Percentiles rank a stretch among this genome's conserved stretches.
Conservation (phyloP, 2,329 filamentous ascomycete species). For the Fusarium stilboides region DNA sequence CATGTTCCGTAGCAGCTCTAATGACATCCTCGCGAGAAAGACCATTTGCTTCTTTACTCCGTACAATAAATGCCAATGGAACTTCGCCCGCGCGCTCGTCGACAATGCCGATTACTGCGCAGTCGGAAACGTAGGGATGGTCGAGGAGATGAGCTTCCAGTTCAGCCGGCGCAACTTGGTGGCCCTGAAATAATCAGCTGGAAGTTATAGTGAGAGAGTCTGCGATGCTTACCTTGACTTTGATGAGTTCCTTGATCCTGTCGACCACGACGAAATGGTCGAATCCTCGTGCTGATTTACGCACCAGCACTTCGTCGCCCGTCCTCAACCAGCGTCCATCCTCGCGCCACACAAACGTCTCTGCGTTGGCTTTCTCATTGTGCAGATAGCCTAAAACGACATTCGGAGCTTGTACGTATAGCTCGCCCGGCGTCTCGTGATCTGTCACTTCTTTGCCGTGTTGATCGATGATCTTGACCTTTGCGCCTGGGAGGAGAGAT, state of each 20-base stretch:
- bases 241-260: constrained; percentile 79
- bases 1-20: constrained; percentile 70
- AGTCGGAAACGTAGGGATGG: constrained; percentile 80
- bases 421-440: constrained; percentile 82
- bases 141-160: constrained; percentile 82
- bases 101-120: constrained; percentile 79
- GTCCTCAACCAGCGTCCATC: constrained; percentile 85
- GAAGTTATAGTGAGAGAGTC: accelerated
- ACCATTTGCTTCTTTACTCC: constrained; percentile 61
- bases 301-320: constrained; percentile 85
- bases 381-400: constrained; percentile 88
- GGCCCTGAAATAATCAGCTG: constrained; percentile 63
- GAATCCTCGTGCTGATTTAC: constrained; percentile 72
- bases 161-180: constrained; percentile 85
- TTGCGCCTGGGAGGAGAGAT: constrained; percentile 73
- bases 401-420: constrained; percentile 82
- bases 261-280: constrained; percentile 91
- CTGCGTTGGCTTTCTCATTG: constrained; percentile 84
- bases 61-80: constrained; percentile 74
- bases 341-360: constrained; percentile 75
- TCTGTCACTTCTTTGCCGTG: constrained; percentile 78
- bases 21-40: constrained; percentile 66
- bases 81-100: constrained; percentile 72
- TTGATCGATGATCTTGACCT: constrained; percentile 74
- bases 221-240: constrained; percentile 73